A percentile compares a stretch with the other conserved stretches of the same genome.
phyloP scores from a whole-genome alignment of 257 asterid genomes.

The Anisodus acutangulus region DNA sequence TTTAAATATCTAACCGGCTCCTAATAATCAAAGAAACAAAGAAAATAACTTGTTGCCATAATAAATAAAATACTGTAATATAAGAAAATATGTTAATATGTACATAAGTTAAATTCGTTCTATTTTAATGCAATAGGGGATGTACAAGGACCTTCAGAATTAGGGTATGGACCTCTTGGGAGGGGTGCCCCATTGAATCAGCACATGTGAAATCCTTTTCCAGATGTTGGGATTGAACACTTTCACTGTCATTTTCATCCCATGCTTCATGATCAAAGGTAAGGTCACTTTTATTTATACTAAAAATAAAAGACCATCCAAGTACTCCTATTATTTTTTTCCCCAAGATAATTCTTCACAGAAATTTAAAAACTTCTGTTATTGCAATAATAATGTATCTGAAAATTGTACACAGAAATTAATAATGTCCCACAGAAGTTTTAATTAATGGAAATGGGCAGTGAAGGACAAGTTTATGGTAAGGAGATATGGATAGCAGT shows the following conservation, averaged over 20 bases:
- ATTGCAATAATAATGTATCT: slow-evolving; percentile 1
- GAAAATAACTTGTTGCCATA: too few species aligned
- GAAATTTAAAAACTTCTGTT: background rate
- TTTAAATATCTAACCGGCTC: too few species aligned
- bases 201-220: slow-evolving; percentile 52
- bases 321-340: background rate
- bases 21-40: too few species aligned
- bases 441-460: background rate
- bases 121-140: slow-evolving; percentile 25
- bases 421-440: slow-evolving; percentile 33
- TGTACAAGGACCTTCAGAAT: slow-evolving; percentile 33
- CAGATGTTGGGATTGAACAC: slow-evolving; percentile 36
- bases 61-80: too few species aligned
- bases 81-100: too few species aligned
- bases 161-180: slow-evolving; percentile 34
- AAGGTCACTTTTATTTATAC: slow-evolving; percentile 9
- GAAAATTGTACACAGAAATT: slow-evolving; percentile 20
- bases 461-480: slow-evolving; percentile 13
- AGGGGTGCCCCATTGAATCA: slow-evolving; percentile 45
- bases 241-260: slow-evolving; percentile 28
- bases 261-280: slow-evolving; percentile 42
- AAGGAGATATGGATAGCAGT: slow-evolving; percentile 32
- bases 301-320: background rate
- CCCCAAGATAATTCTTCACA: background rate
- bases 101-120: background rate